phyloP scores from a whole-genome alignment of 2,329 filamentous ascomycete genomes.

The Botrytis byssoidea region DNA sequence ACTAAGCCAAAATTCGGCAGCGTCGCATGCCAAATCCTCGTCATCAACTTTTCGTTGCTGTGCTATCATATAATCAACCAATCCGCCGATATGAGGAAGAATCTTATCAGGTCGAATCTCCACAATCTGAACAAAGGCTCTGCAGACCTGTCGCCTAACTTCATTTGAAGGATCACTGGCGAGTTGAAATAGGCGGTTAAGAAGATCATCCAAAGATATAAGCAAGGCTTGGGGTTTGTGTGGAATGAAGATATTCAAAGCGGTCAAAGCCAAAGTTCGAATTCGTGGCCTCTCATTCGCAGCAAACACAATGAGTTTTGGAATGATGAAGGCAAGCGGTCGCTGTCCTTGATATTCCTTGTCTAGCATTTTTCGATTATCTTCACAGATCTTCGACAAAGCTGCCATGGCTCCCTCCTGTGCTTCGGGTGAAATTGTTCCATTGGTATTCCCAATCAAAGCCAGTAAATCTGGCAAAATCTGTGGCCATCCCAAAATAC shows the following conservation, averaged over 20 bases:
- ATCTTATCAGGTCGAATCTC: conserved; percentile 90
- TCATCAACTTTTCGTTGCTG: conserved; percentile 83
- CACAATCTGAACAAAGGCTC: conserved; percentile 87
- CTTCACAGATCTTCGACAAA: conserved; percentile 93
- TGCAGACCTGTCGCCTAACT: conserved; percentile 88
- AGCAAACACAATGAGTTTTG: conserved; percentile 86
- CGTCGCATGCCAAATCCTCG: conserved; percentile 86
- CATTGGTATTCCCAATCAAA: conserved; percentile 70
- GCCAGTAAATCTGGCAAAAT: conserved; percentile 79
- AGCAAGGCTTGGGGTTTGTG: conserved; percentile 80
- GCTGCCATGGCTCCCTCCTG: conserved; percentile 95
- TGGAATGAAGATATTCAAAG: conserved; percentile 89
- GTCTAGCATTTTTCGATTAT: conserved; percentile 84
- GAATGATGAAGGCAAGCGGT: conserved; percentile 83
- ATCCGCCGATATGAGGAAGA: conserved; percentile 77
- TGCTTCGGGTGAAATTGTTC: conserved; percentile 65
- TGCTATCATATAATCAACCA: conserved; percentile 89
- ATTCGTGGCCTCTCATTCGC: conserved; percentile 74
- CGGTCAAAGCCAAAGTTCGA: conserved; percentile 73
- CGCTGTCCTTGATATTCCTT: conserved; percentile 85
- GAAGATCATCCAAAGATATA: conserved; percentile 74
- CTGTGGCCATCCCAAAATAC: conserved; percentile 87
- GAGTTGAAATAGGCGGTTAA: conserved; percentile 79
- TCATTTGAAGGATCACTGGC: conserved; percentile 75
- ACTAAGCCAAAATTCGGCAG: conserved; percentile 95